Evolutionary conservation across 2,329 filamentous ascomycete species (phyloP).

Genomic region (Sphaerulina vaccinii): DNA sequence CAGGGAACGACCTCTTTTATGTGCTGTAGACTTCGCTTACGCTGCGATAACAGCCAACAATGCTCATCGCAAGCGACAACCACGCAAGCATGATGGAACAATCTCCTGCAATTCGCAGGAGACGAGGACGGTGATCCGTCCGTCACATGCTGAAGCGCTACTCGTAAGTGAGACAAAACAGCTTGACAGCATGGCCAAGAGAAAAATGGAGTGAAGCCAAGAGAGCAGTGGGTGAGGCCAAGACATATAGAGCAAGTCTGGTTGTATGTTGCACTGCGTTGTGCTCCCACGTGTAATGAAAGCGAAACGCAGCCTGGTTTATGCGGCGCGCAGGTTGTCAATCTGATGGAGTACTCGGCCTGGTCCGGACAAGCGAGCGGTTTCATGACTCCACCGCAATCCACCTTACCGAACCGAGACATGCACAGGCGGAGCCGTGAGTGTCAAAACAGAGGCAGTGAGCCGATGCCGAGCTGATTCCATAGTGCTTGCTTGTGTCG

Average conservation of each 20-base stretch:
- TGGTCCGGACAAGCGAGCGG: neutral
- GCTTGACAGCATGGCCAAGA: constrained; percentile 13
- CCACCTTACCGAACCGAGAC: neutral
- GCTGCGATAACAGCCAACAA: neutral
- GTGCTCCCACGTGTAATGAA: constrained; percentile 8
- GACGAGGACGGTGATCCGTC: constrained; percentile 3
- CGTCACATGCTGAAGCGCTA: constrained; percentile 7
- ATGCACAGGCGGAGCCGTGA: neutral
- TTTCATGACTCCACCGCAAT: neutral
- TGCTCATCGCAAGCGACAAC: neutral
- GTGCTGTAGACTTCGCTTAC: neutral
- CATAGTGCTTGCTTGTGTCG: no score
- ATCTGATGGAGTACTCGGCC: neutral
- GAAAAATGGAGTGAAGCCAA: constrained; percentile 1
- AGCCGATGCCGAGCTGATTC: neutral
- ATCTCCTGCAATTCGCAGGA: neutral
- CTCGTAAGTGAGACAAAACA: constrained; percentile 6
- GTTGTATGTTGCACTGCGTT: neutral
- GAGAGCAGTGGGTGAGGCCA: no score
- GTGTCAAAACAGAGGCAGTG: neutral
- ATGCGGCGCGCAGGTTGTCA: neutral
- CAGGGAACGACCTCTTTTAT: constrained; percentile 4
- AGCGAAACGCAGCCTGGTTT: constrained; percentile 2
- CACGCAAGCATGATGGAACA: neutral
- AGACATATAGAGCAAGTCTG: constrained; percentile 3